Evolutionary conservation across 2,329 filamentous ascomycete genomes (phyloP).

Genomic region (Botrytis pseudocinerea): DNA sequence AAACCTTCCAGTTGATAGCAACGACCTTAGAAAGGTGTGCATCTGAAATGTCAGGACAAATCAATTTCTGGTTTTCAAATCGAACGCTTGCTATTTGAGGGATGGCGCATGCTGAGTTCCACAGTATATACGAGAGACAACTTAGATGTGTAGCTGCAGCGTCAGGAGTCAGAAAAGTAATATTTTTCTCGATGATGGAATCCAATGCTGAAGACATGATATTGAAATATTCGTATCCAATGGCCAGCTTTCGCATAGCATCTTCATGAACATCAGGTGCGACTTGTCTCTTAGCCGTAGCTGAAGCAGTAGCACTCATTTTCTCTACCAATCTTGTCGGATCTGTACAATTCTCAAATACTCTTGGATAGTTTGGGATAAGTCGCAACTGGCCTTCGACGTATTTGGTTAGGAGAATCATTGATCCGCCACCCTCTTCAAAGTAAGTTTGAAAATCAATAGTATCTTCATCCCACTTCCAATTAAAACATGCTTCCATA

Average conservation of each 20-base stretch:
- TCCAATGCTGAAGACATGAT: conserved; percentile 47
- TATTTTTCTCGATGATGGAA: conserved; percentile 55
- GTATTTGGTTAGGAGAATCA: conserved; percentile 48
- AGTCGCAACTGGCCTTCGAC: conserved; percentile 45
- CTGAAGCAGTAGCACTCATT: conserved; percentile 30
- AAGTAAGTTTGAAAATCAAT: conserved; percentile 34
- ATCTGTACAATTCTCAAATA: conserved; percentile 41
- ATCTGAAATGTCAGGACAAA: conserved; percentile 35
- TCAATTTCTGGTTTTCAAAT: conserved; percentile 35
- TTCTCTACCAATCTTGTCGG: conserved; percentile 34
- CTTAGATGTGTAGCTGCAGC: conserved; percentile 45
- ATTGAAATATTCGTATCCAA: conserved; percentile 49
- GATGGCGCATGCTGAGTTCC: conserved; percentile 42
- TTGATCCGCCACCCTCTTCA: conserved; percentile 44
- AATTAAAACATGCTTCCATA: conserved; percentile 45
- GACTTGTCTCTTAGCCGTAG: conserved; percentile 28
- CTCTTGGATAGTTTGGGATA: conserved; percentile 49
- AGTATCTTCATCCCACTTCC: conserved; percentile 40
- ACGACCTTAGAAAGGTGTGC: conserved; percentile 23
- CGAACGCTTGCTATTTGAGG: conserved; percentile 28
- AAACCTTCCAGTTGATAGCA: conserved; percentile 64
- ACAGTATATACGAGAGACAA: conserved; percentile 49
- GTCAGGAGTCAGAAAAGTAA: conserved; percentile 53
- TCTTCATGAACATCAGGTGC: conserved; percentile 31
- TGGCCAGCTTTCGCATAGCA: conserved; percentile 42